Conservation (phyloP, 1,284 basidiomycete species). For the Apiotrichum akiyoshidainum region DNA sequence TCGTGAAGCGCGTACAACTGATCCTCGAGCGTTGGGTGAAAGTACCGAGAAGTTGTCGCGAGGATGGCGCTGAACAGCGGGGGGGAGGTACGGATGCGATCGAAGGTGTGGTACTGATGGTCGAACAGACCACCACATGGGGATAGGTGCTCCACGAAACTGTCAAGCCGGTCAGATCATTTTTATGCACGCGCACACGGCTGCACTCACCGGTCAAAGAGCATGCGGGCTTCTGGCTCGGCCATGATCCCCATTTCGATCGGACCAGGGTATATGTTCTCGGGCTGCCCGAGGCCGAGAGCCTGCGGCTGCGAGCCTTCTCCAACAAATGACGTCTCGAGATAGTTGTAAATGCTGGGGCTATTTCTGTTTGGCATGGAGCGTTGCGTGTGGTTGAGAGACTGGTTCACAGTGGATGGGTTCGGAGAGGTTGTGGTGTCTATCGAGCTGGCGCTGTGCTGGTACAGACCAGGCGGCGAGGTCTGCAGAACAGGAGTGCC, state of each 20-base stretch:
- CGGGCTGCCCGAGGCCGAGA: neutral
- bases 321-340: conserved; percentile 7
- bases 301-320: neutral
- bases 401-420: neutral
- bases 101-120: conserved; percentile 15
- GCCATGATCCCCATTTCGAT: conserved; percentile 8
- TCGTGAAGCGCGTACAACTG: conserved; percentile 17
- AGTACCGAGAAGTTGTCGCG: conserved; percentile 23
- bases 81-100: conserved; percentile 4
- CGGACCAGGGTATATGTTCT: conserved; percentile 1
- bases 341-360: conserved; percentile 4
- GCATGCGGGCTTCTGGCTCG: conserved; percentile 9
- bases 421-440: neutral
- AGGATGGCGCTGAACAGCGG: conserved; percentile 29
- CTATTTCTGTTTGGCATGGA: neutral
- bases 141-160: conserved; percentile 8
- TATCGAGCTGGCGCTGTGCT: neutral
- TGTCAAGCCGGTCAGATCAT: neutral
- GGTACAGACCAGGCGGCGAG: neutral
- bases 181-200: neutral
- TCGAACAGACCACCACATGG: conserved; percentile 13
- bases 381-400: neutral
- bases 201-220: conserved; percentile 13
- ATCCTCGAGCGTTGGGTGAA: conserved; percentile 16
- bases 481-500: neutral